Base-by-base conservation (phyloP, 2,329 filamentous ascomycete genomes). In the Arthrobotrys musiformis region DNA sequence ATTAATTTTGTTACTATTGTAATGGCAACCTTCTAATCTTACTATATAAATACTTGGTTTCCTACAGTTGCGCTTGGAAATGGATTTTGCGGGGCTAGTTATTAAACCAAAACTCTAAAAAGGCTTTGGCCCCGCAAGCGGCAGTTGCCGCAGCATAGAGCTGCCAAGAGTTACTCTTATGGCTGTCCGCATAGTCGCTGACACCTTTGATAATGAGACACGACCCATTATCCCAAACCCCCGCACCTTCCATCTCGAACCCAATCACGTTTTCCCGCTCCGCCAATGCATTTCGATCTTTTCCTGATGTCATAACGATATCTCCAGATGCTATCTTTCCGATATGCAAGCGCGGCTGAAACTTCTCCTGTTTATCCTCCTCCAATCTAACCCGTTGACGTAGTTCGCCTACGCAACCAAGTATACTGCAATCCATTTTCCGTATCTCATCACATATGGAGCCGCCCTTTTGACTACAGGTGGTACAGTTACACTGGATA, bases 311-410 rank as follows among this genome's bases (percentile, higher is more conserved):
- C 78, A 84, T 83, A 3, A 84, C 81, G 7, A 78, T 67, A 52
- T 84, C 81, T 8, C 80, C 82, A 17, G 81, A 83, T 11, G 81
- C 83, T 24, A 85, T 81, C 0, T 48, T 69, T n/a, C 84, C 83
- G 63, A 83, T 82, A 50, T 84, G 82, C 13, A 83, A 28, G 42
- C n/a, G 22, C 13, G 67, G 67, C 6, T 7, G 17, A n/a, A 40
- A 26, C 6, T 15, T 13, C 15, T 26, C 19, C 7, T 33, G 5
- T 4, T 9, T 4, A 33, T 56, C 40, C 2, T n/a, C n/a, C 2
- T n/a, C n/a, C n/a, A 30, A 52, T 7, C 64, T 50, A 7, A 1
- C 17, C 15, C 52, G 64, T 24, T 33, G 4, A 5, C 60, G 24
- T 30, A 17, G n/a, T 8, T 22, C 15, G 2, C 40, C 64, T 4